These are phyloP conservation scores for Neonectria hederae DNA, from an alignment of 2,329 filamentous ascomycete species.

Conservation along the genomic window DNA sequence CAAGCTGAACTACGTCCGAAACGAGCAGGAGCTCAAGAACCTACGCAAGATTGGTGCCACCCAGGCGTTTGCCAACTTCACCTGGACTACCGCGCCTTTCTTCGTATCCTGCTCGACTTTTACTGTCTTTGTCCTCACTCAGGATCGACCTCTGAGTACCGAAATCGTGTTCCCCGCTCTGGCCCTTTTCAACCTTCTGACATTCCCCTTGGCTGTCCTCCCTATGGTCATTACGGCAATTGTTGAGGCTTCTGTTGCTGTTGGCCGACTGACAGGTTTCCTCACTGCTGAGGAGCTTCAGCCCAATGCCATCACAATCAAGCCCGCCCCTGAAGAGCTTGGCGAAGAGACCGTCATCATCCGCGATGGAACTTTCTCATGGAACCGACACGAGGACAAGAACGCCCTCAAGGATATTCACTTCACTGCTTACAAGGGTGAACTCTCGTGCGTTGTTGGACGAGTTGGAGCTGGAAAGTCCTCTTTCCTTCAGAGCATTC, in stretches of 20 bases:
- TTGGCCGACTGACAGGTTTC: slow-evolving; percentile 84
- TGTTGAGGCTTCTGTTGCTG: slow-evolving; percentile 94
- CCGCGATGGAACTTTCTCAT: slow-evolving; percentile 88
- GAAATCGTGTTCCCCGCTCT: slow-evolving; percentile 94
- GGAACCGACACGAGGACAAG: slow-evolving; percentile 83
- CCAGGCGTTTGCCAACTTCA: slow-evolving; percentile 95
- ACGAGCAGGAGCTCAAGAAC: slow-evolving; percentile 94
- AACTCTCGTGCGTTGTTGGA: slow-evolving; percentile 91
- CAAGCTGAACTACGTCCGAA: slow-evolving; percentile 94
- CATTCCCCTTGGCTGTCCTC: slow-evolving; percentile 91
- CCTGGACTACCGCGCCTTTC: slow-evolving; percentile 97
- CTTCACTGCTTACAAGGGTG: slow-evolving; percentile 89
- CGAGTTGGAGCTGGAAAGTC: slow-evolving; percentile 96
- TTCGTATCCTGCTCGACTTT: slow-evolving; percentile 98
- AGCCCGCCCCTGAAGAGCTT: slow-evolving; percentile 74
- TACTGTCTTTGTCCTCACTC: slow-evolving; percentile 89
- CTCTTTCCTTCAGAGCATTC: slow-evolving; percentile 85
- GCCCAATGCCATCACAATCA: slow-evolving; percentile 77
- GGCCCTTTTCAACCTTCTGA: slow-evolving; percentile 94
- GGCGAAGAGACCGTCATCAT: slow-evolving; percentile 90
- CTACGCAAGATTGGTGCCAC: slow-evolving; percentile 95
- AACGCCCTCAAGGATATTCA: slow-evolving; percentile 83
- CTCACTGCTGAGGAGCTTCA: slow-evolving; percentile 91
- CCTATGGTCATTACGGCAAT: slow-evolving; percentile 99
- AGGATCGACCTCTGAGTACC: slow-evolving; percentile 82